A percentile compares a stretch with the other conserved stretches of the same genome.
Conservation (phyloP, 2,329 filamentous ascomycete species). For the Mycosphaerella arachidis region DNA sequence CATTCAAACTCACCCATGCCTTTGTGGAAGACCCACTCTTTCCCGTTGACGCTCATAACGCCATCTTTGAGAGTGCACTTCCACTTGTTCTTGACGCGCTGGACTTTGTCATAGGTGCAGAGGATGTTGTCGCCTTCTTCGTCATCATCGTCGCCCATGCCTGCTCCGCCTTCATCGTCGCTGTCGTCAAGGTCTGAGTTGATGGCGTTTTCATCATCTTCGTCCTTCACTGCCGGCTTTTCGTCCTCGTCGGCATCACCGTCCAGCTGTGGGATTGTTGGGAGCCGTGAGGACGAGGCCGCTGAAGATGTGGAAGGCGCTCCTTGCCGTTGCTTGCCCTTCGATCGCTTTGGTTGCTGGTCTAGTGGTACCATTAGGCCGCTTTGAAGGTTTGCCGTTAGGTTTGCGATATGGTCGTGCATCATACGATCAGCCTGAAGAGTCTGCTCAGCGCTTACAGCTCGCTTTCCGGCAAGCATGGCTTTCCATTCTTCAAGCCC, state of each 20-base stretch:
- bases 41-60: slow-evolving; percentile 85
- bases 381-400: slow-evolving; percentile 66
- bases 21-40: slow-evolving; percentile 94
- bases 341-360: slow-evolving; percentile 41
- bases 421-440: slow-evolving; percentile 64
- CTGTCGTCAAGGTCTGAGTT: slow-evolving; percentile 97
- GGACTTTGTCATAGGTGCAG: slow-evolving; percentile 98
- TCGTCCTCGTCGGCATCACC: slow-evolving; percentile 55
- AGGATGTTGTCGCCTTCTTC: slow-evolving; percentile 88
- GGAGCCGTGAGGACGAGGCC: slow-evolving; percentile 2
- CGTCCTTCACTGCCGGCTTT: slow-evolving; percentile 42
- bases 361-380: slow-evolving; percentile 71
- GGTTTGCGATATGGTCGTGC: slow-evolving; percentile 62
- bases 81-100: slow-evolving; percentile 94
- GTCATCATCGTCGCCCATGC: slow-evolving; percentile 60
- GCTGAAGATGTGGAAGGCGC: slow-evolving; percentile 3
- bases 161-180: slow-evolving; percentile 63
- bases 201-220: slow-evolving; percentile 83
- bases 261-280: slow-evolving; percentile 45
- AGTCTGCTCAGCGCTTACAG: slow-evolving; percentile 48
- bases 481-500: slow-evolving; percentile 54
- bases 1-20: slow-evolving; percentile 97
- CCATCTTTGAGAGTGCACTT: slow-evolving; percentile 99
- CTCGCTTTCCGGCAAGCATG: slow-evolving; percentile 55
- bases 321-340: slow-evolving; percentile 28